Evolutionary conservation across 495 filamentous ascomycete genomes (phyloP).

Genomic region (Aspergillus hancockii): DNA sequence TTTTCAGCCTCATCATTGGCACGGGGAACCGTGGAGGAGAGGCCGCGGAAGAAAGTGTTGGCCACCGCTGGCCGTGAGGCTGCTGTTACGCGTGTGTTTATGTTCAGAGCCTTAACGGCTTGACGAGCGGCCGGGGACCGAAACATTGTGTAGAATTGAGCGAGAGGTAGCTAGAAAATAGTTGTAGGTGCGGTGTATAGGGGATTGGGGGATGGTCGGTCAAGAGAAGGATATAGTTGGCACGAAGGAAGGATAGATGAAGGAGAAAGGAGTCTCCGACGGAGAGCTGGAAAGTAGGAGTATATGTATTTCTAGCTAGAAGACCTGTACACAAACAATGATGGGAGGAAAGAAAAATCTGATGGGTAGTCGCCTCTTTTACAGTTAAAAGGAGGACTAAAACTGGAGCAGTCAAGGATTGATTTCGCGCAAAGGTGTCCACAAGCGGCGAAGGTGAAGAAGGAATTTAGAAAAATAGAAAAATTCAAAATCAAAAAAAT

Average conservation of each 20-base stretch:
- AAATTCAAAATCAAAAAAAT: constrained; percentile 13
- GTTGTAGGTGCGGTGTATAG: neutral
- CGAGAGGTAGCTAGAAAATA: neutral
- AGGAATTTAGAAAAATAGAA: constrained; percentile 5
- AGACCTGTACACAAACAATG: neutral
- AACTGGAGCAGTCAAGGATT: constrained; percentile 1
- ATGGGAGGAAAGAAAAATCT: neutral
- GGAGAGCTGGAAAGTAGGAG: neutral
- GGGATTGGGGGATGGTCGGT: neutral
- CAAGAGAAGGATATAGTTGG: neutral
- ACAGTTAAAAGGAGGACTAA: constrained; percentile 1
- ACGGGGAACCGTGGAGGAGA: constrained; percentile 36
- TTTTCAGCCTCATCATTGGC: constrained; percentile 27
- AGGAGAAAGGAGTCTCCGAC: neutral
- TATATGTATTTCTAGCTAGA: constrained; percentile 8
- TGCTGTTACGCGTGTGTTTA: constrained; percentile 20
- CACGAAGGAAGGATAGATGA: constrained; percentile 3
- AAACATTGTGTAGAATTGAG: constrained; percentile 30
- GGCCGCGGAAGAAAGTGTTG: constrained; percentile 23
- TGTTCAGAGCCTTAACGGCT: constrained; percentile 29
- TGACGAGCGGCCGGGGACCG: constrained; percentile 32
- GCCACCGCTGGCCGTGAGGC: constrained; percentile 10
- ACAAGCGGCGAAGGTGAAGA: constrained; percentile 16
- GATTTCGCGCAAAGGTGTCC: constrained; percentile 9
- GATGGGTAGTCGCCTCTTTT: neutral